A percentile compares a stretch with the other conserved stretches of the same genome.
Conservation (phyloP, 805 yeast genomes). For the Sugiyamaella boreocaroliniensis region DNA sequence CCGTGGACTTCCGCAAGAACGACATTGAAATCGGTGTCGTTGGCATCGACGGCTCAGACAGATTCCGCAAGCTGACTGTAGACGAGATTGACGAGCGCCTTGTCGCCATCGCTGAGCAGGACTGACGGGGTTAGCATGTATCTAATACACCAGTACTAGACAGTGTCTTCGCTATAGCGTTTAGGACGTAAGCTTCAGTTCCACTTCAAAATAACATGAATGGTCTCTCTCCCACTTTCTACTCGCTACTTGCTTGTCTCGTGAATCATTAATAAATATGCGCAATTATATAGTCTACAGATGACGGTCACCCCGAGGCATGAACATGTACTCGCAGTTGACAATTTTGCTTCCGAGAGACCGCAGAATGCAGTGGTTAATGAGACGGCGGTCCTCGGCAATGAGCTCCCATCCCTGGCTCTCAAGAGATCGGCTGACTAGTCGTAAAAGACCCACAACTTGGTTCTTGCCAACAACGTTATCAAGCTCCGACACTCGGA, state of each 20-base stretch:
- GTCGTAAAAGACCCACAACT: slow-evolving; percentile 47
- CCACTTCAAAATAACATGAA: too few species aligned
- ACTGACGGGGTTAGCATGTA: slow-evolving; percentile 36
- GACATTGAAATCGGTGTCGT: slow-evolving; percentile 94
- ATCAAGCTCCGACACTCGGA: slow-evolving; percentile 27
- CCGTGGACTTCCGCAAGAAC: slow-evolving; percentile 88
- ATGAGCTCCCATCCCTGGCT: slow-evolving; percentile 27
- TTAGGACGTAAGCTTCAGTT: too few species aligned
- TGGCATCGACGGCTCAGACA: slow-evolving; percentile 42
- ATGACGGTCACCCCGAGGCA: slow-evolving; percentile 5
- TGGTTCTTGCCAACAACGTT: slow-evolving; percentile 40
- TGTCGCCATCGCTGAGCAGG: slow-evolving; percentile 93
- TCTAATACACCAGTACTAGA: not conserved
- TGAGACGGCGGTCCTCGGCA: slow-evolving; percentile 19
- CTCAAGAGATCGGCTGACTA: slow-evolving; percentile 21
- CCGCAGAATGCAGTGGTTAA: slow-evolving; percentile 20
- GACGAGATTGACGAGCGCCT: slow-evolving; percentile 94
- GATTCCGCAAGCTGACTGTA: slow-evolving; percentile 61
- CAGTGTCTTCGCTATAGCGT: not conserved
- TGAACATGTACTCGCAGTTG: slow-evolving; percentile 20
- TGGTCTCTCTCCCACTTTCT: not conserved
- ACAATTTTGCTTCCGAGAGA: slow-evolving; percentile 17
- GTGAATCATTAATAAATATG: not conserved
- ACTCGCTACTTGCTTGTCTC: not conserved
- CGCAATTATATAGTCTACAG: not conserved